Percentiles rank a stretch among this genome's conserved stretches.
phyloP scores from a whole-genome alignment of 352 stramenopile genomes.

The Globisporangium splendens region DNA sequence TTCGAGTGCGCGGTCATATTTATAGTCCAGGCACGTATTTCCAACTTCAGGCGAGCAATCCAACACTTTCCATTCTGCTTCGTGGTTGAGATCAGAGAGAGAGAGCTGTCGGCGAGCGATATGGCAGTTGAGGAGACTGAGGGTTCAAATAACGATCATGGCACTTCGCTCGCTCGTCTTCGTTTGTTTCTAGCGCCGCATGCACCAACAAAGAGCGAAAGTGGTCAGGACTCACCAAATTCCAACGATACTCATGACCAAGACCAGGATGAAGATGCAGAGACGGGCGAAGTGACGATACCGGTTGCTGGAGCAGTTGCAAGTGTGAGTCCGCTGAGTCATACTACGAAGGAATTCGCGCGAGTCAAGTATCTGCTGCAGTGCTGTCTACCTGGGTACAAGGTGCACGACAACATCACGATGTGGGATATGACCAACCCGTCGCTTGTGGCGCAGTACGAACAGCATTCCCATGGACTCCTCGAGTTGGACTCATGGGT shows the following conservation, averaged over 20 bases:
- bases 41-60: no score
- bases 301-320: conserved; percentile 29
- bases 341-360: conserved; percentile 47
- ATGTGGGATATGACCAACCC: conserved; percentile 78
- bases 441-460: conserved; percentile 51
- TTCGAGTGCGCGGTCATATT: no score
- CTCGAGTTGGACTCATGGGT: conserved; percentile 79
- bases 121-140: not conserved
- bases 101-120: no score
- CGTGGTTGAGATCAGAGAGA: no score
- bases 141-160: conserved; percentile 8
- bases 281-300: conserved; percentile 18
- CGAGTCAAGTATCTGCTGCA: conserved; percentile 63
- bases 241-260: not conserved
- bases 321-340: conserved; percentile 45
- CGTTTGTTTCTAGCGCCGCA: conserved; percentile 33
- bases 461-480: conserved; percentile 37
- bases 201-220: conserved; percentile 2
- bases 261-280: not conserved
- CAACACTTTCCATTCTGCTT: no score
- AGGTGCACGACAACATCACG: conserved; percentile 50
- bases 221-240: not conserved
- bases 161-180: conserved; percentile 26
- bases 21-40: no score
- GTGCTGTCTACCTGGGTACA: conserved; percentile 51